Evolutionary conservation across 192 early-diverging fungal genomes (phyloP).

Genomic region (Backusella tuberculispora): DNA sequence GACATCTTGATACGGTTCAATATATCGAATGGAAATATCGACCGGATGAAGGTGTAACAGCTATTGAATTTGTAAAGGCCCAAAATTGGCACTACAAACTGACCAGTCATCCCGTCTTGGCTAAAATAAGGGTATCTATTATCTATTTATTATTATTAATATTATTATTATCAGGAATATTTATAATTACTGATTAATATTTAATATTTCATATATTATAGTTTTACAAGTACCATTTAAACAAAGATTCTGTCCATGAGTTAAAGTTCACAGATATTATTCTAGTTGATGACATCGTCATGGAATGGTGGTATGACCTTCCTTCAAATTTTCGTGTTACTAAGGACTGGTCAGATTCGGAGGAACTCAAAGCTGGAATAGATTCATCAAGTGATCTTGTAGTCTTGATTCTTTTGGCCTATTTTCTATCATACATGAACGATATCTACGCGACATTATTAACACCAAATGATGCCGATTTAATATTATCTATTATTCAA

Average conservation of each 20-base stretch:
- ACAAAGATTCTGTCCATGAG: not conserved
- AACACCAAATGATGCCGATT: not conserved
- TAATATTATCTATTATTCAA: not conserved
- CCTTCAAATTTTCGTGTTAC: not conserved
- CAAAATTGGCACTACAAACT: not conserved
- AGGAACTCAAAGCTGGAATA: not conserved
- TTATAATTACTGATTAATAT: not conserved
- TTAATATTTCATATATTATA: not conserved
- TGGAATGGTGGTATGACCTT: not conserved
- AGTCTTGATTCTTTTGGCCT: not conserved
- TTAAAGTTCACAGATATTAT: conserved; percentile 7
- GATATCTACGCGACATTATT: not conserved
- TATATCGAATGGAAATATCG: not conserved
- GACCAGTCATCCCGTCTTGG: not conserved
- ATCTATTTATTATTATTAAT: not conserved
- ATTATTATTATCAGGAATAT: no score
- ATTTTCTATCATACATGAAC: not conserved
- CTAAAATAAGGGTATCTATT: not conserved
- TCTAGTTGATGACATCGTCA: not conserved
- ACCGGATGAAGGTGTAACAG: not conserved
- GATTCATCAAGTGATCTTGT: not conserved
- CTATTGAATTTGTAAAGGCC: not conserved
- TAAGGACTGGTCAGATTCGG: not conserved
- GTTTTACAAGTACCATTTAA: not conserved
- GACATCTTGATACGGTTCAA: not conserved